A percentile compares a stretch with the other conserved stretches of the same genome.
These are phyloP conservation scores for Heteromeles arbutifolia DNA, from an alignment of 306 rosid genomes.

Conservation along the genomic window DNA sequence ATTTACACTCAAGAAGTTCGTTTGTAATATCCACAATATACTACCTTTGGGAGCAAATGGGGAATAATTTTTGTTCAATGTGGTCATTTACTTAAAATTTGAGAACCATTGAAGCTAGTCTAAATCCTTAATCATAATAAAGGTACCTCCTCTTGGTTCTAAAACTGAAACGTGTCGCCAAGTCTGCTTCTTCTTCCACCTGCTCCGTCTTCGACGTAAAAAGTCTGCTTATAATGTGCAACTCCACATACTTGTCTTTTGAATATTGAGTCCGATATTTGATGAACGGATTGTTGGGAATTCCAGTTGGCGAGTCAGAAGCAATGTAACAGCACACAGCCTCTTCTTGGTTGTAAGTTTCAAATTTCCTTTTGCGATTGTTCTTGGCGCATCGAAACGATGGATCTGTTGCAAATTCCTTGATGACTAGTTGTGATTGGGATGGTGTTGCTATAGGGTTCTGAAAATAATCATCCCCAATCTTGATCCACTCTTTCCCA, in stretches of 20 bases:
- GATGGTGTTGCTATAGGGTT: not conserved
- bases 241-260: not conserved
- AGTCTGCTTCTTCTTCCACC: not conserved
- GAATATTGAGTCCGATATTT: not conserved
- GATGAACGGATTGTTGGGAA: not conserved
- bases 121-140: not conserved
- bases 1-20: too few species aligned
- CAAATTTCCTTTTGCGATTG: not conserved
- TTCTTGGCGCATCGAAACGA: not conserved
- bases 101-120: too few species aligned
- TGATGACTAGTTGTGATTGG: not conserved
- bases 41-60: not conserved
- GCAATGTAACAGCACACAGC: not conserved
- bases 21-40: too few species aligned
- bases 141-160: slow-evolving; percentile 3
- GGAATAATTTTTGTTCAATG: not conserved
- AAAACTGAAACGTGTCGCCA: not conserved
- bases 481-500: not conserved
- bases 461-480: not conserved
- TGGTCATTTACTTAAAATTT: too few species aligned
- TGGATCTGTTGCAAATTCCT: not conserved
- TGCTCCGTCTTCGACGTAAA: not conserved
- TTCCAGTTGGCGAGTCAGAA: not conserved
- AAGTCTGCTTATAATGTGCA: not conserved
- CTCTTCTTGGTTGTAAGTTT: not conserved